Evolutionary conservation across 352 stramenopile species (phyloP), one percentile per base, ranked within the genome.

Genomic region (Phytophthora aleatoria): DNA sequence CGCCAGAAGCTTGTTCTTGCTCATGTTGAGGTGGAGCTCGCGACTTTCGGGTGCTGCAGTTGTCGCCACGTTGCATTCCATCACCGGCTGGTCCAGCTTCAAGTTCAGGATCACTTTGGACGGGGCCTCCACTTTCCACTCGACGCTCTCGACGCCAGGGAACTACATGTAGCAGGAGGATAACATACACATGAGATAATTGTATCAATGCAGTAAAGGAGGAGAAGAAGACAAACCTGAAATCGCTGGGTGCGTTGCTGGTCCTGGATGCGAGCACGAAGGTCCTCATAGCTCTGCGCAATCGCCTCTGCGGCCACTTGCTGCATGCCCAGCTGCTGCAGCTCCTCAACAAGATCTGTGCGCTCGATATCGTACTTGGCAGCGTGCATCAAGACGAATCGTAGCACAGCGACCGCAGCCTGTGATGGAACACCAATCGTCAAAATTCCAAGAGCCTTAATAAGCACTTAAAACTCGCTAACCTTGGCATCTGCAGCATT

Each of bases 291-390:
- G 36, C 68, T 76, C 36, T 69, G 52, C 11, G 67, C 71, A 31
- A 85, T 68, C 20, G 24, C 56, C 11, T 65, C 53, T 5, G 64
- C 68, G 10, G 43, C 44, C 5, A 24, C 16, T 15, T 65, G 47
- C 6, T 69, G 51, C 64, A 77, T 54, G 20, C 80, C 80, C 7
- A 89, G 33, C 57, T 89, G 80, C 16, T 79, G 68, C 41, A 89
- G 62, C 57, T 89, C 80, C 16, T 78, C 44, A 3, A 62, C 47
- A 9, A 89, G 62, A 20, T 89, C 80, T 20, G 27, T 33, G 26
- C 62, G 44, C 1, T 65, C 57, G 1, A 65, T 31, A 31, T 87
- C 68, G 54, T 84, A 85, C 45, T 85, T 89, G 45, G 76, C 73
- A 16, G 73, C 61, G 20, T 87, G 74, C 24, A 47, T 73, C 30